A percentile compares a stretch with the other conserved stretches of the same genome.
phyloP scores from a whole-genome alignment of 495 filamentous ascomycete genomes.

The Penicillium maclennaniae region DNA sequence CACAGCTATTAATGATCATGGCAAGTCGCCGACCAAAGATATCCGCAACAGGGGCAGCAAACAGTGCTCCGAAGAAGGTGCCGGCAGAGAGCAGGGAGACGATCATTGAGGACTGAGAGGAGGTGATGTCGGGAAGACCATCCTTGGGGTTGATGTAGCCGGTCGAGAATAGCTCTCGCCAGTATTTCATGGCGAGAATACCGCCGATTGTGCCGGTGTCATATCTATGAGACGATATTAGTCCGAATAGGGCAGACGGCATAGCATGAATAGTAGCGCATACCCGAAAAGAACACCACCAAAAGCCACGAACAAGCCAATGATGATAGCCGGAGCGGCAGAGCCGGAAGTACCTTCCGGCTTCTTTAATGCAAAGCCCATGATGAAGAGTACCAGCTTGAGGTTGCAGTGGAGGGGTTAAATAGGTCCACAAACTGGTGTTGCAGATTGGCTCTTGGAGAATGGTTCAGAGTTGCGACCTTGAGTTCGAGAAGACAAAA shows the following conservation, averaged over 20 bases:
- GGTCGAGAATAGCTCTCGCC: conserved; percentile 68
- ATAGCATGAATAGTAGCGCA: conserved; percentile 29
- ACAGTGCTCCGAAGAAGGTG: conserved; percentile 81
- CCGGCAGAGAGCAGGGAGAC: conserved; percentile 85
- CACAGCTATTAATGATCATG: conserved; percentile 58
- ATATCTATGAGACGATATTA: conserved; percentile 48
- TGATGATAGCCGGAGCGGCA: conserved; percentile 71
- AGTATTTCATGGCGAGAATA: conserved; percentile 77
- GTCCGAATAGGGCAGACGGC: not conserved
- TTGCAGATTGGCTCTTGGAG: too few species aligned
- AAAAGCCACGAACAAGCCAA: conserved; percentile 84
- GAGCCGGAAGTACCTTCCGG: conserved; percentile 50
- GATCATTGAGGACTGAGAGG: conserved; percentile 57
- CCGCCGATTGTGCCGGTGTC: conserved; percentile 86
- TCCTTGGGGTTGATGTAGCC: conserved; percentile 55
- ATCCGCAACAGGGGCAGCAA: conserved; percentile 68
- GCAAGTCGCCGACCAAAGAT: conserved; percentile 67
- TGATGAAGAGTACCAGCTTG: conserved; percentile 7
- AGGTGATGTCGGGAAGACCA: conserved; percentile 51
- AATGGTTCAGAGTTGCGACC: too few species aligned
- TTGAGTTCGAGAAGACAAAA: too few species aligned
- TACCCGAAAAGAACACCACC: conserved; percentile 86
- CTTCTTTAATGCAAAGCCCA: conserved; percentile 41
- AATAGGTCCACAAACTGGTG: too few species aligned
- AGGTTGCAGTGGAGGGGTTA: too few species aligned